phyloP scores from a whole-genome alignment of 192 early-diverging fungal species.

The Podila epigama region DNA sequence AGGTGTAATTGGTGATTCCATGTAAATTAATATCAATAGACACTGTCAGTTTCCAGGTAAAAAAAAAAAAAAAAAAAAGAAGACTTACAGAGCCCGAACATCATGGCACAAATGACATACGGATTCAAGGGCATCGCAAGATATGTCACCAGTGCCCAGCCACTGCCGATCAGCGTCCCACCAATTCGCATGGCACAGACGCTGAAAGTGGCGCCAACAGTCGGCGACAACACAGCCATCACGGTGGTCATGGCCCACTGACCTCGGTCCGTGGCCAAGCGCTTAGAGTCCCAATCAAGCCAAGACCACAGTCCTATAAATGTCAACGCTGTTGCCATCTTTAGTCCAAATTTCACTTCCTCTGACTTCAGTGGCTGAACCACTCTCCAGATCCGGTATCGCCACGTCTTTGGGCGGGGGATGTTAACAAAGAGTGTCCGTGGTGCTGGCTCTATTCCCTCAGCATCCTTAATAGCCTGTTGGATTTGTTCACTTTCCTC shows the following conservation, averaged over 20 bases:
- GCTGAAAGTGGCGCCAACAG: conserved; percentile 49
- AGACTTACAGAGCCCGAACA: conserved; percentile 2
- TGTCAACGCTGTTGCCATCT: conserved; percentile 50
- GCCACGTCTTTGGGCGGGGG: conserved; percentile 7
- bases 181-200: conserved; percentile 45
- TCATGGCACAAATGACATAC: conserved; percentile 8
- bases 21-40: background rate
- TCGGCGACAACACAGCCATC: conserved; percentile 13
- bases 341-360: conserved; percentile 51
- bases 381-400: conserved; percentile 40
- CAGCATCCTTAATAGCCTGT: background rate
- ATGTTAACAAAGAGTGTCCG: background rate
- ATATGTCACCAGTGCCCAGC: conserved; percentile 32
- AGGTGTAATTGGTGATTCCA: no score
- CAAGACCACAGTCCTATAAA: conserved; percentile 47
- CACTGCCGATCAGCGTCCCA: conserved; percentile 48
- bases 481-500: no score
- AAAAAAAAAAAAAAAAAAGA: background rate
- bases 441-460: background rate
- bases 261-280: conserved; percentile 28
- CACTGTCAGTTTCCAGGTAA: no score
- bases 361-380: conserved; percentile 28
- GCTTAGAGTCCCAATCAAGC: conserved; percentile 13
- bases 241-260: conserved; percentile 54
- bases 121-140: background rate